Evolutionary conservation across 2,329 filamentous ascomycete genomes (phyloP).

Genomic region (Zalaria obscura): DNA sequence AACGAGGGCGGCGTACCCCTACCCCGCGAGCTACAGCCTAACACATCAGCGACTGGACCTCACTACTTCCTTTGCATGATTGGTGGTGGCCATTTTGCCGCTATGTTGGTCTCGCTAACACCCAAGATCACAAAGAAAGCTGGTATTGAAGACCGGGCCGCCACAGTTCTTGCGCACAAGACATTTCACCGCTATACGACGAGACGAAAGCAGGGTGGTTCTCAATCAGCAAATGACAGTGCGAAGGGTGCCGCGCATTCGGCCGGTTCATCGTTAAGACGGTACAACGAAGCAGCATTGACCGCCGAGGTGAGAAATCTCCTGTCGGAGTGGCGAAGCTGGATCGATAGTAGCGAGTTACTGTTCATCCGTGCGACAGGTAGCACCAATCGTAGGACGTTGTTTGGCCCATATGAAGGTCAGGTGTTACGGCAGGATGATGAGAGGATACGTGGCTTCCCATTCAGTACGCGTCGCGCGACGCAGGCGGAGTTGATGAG

Average conservation of each 20-base stretch:
- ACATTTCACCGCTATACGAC: constrained; percentile 98
- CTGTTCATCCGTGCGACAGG: constrained; percentile 85
- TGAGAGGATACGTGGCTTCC: constrained; percentile 68
- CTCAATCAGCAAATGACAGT: constrained; percentile 85
- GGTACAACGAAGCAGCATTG: constrained; percentile 87
- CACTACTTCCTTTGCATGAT: constrained; percentile 98
- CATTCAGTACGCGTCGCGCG: constrained; percentile 80
- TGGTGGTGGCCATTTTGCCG: constrained; percentile 91
- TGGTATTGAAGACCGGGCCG: constrained; percentile 67
- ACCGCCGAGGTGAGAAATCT: constrained; percentile 76
- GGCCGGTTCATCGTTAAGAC: constrained; percentile 73
- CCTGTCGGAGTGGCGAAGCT: constrained; percentile 67
- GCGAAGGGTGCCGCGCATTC: constrained; percentile 92
- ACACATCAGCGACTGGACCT: constrained; percentile 50
- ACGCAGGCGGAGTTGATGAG: constrained; percentile 93
- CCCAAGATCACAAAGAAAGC: constrained; percentile 61
- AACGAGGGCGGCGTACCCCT: constrained; percentile 43
- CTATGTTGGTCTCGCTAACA: constrained; percentile 82
- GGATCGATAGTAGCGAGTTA: constrained; percentile 73
- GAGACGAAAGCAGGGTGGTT: constrained; percentile 85
- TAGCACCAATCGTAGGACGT: constrained; percentile 66
- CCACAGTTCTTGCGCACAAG: constrained; percentile 84
- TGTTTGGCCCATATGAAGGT: constrained; percentile 84
- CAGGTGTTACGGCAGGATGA: constrained; percentile 74
- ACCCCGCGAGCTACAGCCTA: constrained; percentile 21